Conservation (phyloP, 768 basidiomycete species). For the Tricholoma sp. region DNA sequence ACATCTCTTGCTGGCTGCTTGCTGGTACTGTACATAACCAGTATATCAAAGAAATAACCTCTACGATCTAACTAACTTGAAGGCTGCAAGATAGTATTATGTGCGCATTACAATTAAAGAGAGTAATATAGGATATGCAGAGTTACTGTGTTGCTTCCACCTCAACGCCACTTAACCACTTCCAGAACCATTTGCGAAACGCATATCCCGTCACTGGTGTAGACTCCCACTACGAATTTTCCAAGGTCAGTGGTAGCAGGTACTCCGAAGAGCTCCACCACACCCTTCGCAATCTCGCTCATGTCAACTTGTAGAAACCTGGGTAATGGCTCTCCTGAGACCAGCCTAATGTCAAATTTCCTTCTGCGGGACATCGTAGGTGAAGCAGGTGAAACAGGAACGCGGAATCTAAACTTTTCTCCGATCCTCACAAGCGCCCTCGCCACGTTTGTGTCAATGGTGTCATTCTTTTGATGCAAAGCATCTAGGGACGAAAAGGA, state of each 20-base stretch:
- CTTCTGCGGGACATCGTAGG: conserved; percentile 9
- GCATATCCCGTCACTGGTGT: conserved; percentile 44
- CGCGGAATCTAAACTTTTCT: conserved; percentile 55
- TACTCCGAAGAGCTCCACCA: conserved; percentile 52
- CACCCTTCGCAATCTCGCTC: conserved; percentile 37
- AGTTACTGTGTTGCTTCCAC: not conserved
- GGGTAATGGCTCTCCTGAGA: conserved; percentile 50
- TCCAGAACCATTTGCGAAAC: conserved; percentile 53
- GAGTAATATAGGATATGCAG: conserved; percentile 5
- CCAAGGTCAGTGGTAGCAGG: conserved; percentile 48
- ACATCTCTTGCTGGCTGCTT: conserved; percentile 3
- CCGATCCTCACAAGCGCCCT: conserved; percentile 51
- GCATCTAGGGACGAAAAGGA: conserved; percentile 57
- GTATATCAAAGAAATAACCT: not conserved
- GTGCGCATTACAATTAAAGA: conserved; percentile 10
- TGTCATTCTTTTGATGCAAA: conserved; percentile 39
- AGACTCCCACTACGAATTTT: conserved; percentile 51
- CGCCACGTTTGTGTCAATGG: conserved; percentile 18
- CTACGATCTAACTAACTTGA: not conserved
- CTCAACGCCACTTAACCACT: conserved; percentile 32
- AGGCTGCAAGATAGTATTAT: conserved; percentile 11
- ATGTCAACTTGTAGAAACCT: conserved; percentile 51
- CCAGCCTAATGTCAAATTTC: conserved; percentile 36
- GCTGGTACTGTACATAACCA: not conserved
- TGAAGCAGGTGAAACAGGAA: conserved; percentile 32